Evolutionary conservation across 352 stramenopile species (phyloP), one percentile per base, ranked within the genome.

Genomic region (Halophytophthora batemanensis): DNA sequence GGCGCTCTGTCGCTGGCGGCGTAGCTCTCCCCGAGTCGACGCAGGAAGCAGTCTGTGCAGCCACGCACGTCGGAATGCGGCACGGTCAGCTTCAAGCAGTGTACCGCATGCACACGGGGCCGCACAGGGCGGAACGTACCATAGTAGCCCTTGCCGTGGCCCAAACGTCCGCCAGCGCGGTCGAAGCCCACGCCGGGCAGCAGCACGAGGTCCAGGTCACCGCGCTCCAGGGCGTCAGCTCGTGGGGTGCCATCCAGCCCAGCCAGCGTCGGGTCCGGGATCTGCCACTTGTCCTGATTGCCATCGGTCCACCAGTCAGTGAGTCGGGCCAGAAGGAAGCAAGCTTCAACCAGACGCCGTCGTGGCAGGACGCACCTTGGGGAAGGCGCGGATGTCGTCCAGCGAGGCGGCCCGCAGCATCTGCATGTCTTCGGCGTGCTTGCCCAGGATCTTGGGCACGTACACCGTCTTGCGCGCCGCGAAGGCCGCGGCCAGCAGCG

Each of bases 121-220:
- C 48, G 5, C 25, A n/a, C n/a, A n/a, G n/a, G n/a, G n/a, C n/a
- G n/a, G n/a, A n/a, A n/a, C 64, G 40, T 42, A 95, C 86, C 84
- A 45, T 96, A 96, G 56, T 95, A 93, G 19, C 85, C 85, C 56
- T 94, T 93, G 36, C 87, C 87, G 51, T 96, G 87, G 12, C 87
- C 87, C 3, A 96, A 58, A 0, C 87, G 82, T 22, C 82, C 89
- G 60, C 87, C 86, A 21, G 28, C 29, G 35, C 68, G 64, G 52
- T 95, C 85, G 48, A 96, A 95, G 7, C 81, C 87, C 17, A 93
- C 82, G 8, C 79, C 87, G 10, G 87, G 87, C 18, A 95, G 58
- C 47, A 96, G 57, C 35, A 96, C 74, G 25, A 96, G 61, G 33
- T 94, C 82, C 25, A 95, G 37, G 31, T 91, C 78, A 15, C 69